Percentiles rank a stretch among this genome's conserved stretches.
These are phyloP conservation scores for Botrytis tulipae DNA, from an alignment of 2,329 filamentous ascomycete species.

Conservation along the genomic window DNA sequence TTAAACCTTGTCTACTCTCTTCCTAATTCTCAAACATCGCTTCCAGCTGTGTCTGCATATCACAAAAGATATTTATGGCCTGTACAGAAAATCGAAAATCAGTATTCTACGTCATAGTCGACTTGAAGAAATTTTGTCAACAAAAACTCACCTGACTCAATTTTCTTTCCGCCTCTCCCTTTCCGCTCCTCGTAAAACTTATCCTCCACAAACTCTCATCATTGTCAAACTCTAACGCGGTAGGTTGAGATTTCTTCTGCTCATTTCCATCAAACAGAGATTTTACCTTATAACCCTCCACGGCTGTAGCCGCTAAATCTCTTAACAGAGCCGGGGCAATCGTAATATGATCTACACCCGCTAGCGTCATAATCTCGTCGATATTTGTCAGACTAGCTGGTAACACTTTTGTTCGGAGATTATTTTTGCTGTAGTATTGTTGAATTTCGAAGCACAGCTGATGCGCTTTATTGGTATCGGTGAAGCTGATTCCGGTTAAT, in stretches of 20 bases:
- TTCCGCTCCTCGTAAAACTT: conserved; percentile 49
- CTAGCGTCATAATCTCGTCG: conserved; percentile 57
- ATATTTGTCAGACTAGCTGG: conserved; percentile 57
- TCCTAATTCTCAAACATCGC: conserved; percentile 41
- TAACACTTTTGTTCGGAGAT: conserved; percentile 50
- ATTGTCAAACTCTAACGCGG: conserved; percentile 33
- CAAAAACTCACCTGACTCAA: conserved; percentile 42
- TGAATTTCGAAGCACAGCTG: conserved; percentile 48
- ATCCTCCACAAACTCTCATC: conserved; percentile 51
- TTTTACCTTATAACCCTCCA: conserved; percentile 13
- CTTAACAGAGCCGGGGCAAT: conserved; percentile 52
- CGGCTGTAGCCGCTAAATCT: conserved; percentile 23
- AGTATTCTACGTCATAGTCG: background rate
- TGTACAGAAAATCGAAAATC: conserved; percentile 31
- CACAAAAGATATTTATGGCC: conserved; percentile 58
- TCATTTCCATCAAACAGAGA: conserved; percentile 29
- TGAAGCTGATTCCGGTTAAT: conserved; percentile 41
- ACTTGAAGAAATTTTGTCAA: background rate
- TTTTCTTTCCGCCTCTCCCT: conserved; percentile 51
- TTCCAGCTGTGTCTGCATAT: conserved; percentile 54
- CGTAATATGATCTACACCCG: conserved; percentile 58
- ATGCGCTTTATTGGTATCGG: conserved; percentile 46
- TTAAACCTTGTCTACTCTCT: background rate
- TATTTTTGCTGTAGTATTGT: conserved; percentile 48
- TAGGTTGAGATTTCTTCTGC: background rate